phyloP scores from a whole-genome alignment of 2,329 filamentous ascomycete genomes.

The Exophiala oligosperma region DNA sequence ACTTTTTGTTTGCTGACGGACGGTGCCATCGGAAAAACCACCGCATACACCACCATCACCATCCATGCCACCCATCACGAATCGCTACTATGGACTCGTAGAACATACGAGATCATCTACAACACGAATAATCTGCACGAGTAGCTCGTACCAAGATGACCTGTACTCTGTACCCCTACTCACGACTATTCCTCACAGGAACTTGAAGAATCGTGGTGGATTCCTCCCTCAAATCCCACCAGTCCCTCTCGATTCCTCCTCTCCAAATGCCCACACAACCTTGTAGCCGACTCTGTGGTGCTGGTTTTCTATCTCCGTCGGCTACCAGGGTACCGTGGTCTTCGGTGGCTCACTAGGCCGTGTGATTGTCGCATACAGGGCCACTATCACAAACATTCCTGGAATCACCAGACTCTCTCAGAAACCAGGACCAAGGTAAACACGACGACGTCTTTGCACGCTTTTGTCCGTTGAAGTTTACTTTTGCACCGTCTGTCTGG shows the following conservation, averaged over 20 bases:
- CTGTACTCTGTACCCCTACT: too few relatives aligned
- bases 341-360: background rate
- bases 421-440: background rate
- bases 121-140: too few relatives aligned
- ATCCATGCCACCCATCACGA: too few relatives aligned
- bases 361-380: too few relatives aligned
- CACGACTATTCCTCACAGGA: background rate
- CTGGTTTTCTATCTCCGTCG: background rate
- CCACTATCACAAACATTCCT: background rate
- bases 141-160: too few relatives aligned
- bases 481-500: slow-evolving; percentile 19
- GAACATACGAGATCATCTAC: too few relatives aligned
- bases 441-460: slow-evolving; percentile 1
- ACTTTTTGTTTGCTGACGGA: too few relatives aligned
- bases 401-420: background rate
- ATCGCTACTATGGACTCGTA: too few relatives aligned
- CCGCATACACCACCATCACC: too few relatives aligned
- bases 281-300: too few relatives aligned
- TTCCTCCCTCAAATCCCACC: background rate
- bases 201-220: background rate
- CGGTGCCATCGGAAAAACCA: too few relatives aligned
- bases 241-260: background rate
- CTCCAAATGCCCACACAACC: too few relatives aligned
- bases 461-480: slow-evolving; percentile 12
- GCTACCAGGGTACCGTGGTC: background rate